Base-by-base conservation (phyloP, 805 yeast genomes). In the Yarrowia bubula region DNA sequence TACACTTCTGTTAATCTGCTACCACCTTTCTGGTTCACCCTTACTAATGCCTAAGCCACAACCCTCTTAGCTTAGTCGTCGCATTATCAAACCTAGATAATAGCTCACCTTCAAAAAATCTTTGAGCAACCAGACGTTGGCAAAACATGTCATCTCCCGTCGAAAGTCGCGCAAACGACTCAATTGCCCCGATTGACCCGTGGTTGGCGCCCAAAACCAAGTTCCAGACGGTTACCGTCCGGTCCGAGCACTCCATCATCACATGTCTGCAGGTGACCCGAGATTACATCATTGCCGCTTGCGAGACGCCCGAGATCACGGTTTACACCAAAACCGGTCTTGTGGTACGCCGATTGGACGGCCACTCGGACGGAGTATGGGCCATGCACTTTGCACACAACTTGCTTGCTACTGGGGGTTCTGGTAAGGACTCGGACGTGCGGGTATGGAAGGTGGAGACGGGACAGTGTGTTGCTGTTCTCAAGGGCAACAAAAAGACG, bases 291-390 rank as follows among this genome's bases (percentile, higher is more conserved):
- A 76, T 76, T 37, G 71, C 78, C 47, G 78, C 81, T 1, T 76
- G 81, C 69, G 82, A 80, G 69, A 75, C 77, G 65, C 76, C 82
- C 15, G 71, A 77, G 15, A 71, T 83, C 38, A 78, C 77, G 55
- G 77, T 80, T 33, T 77, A 81, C 70, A 68, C 73, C 47, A 71
- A 70, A 61, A 76, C 74, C 65, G 81, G 81, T 41, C 68, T 72
- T 65, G 71, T 76, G 51, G 69, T 92, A 11, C 81, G 98, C 67
- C 92, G 98, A 0, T 96, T 93, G 73, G 90, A 90, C 76, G 99
- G 98, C 7, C 99, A 93, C 74, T 91, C 93, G 60, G 97, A 92
- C 81, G 99, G 98, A 46, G 97, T 93, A 14, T 93, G 98, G 98
- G 92, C 96, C 32, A 87, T 93, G 68, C 88, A 92, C 50, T 90